Evolutionary conservation across 2,329 filamentous ascomycete genomes (phyloP), one percentile per base, ranked within the genome.

Genomic region (Peltaster fructicola): DNA sequence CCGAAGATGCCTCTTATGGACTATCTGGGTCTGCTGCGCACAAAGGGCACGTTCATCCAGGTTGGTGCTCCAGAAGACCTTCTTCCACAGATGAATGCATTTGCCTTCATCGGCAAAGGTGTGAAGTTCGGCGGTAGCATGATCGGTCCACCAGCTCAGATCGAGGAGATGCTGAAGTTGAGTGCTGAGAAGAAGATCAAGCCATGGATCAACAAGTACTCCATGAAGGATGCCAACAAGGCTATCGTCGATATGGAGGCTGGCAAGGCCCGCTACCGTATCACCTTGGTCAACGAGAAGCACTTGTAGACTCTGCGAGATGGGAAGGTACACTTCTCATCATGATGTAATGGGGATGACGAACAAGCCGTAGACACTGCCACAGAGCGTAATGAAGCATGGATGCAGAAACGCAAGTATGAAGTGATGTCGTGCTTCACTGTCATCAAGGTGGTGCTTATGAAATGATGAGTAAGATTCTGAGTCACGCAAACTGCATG

Each of bases 31-130:
- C 54, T 80, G 6, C 53, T 79, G 16, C 57, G 61, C 30, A 50
- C 58, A 9, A 59, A 66, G 23, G 73, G 73, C 4, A 57, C 56
- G 8, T 69, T 76, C 37, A 61, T 76, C 29, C 68, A 76, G 47
- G 59, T 80, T 23, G 73, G 73, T 14, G 37, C 64, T 1, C 73
- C 74, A 0, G 74, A 80, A 39, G 50, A 59, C 47, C 48, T 50
- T 25, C 37, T 61, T 2, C 68, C 66, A 4, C 50, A 52, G 3
- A 56, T 77, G 36, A 57, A 53, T 35, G 65, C 64, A 5, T 69
- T 65, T 37, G 52, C 61, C 3, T 48, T 79, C 29, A 67, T 77
- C 24, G 47, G 44, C 21, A 72, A 68, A 38, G 59, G 63, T 1
- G 50, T 50, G 22, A 56, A 52, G 35, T 43, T 61, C 26, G 53